These are phyloP conservation scores for Plasmopara viticola DNA, from an alignment of 352 stramenopile species.

Conservation along the genomic window DNA sequence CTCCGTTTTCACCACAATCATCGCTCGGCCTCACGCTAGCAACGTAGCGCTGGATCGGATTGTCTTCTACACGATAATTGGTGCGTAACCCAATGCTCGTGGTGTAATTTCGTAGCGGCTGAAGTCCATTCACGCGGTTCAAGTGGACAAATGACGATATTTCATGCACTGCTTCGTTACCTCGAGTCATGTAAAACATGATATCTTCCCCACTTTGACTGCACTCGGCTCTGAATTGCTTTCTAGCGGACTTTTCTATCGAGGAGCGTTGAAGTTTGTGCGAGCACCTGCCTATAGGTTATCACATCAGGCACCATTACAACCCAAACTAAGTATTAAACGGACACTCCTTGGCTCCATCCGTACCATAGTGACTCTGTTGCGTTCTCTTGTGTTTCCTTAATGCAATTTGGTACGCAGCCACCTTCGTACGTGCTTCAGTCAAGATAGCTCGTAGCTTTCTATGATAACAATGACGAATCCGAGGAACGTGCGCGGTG, in stretches of 20 bases:
- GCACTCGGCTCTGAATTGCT: conserved; percentile 4
- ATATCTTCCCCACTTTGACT: not conserved
- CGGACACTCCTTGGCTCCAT: not conserved
- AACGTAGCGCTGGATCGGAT: conserved; percentile 58
- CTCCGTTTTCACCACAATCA: conserved; percentile 29
- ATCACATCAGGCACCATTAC: conserved; percentile 4
- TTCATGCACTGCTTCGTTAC: not conserved
- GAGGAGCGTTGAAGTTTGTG: conserved; percentile 7
- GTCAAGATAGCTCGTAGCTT: conserved; percentile 25
- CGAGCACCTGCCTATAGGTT: not conserved
- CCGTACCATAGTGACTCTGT: conserved; percentile 11
- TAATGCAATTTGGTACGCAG: conserved; percentile 14
- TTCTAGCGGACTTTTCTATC: conserved; percentile 13
- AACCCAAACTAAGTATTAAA: not conserved
- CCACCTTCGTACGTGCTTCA: conserved; percentile 23
- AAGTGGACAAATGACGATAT: conserved; percentile 5
- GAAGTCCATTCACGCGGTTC: conserved; percentile 8
- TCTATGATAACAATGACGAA: conserved; percentile 22
- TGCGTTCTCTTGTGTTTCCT: conserved; percentile 5
- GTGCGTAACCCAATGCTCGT: conserved; percentile 23
- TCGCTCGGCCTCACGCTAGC: conserved; percentile 34
- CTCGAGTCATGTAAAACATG: conserved; percentile 14
- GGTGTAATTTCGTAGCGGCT: conserved; percentile 17
- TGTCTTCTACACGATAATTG: conserved; percentile 14
- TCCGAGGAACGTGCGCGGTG: conserved; percentile 18